Evolutionary conservation across 2,329 filamentous ascomycete genomes (phyloP), one percentile per base, ranked within the genome.

Genomic region (Ophiostoma fasciatum): DNA sequence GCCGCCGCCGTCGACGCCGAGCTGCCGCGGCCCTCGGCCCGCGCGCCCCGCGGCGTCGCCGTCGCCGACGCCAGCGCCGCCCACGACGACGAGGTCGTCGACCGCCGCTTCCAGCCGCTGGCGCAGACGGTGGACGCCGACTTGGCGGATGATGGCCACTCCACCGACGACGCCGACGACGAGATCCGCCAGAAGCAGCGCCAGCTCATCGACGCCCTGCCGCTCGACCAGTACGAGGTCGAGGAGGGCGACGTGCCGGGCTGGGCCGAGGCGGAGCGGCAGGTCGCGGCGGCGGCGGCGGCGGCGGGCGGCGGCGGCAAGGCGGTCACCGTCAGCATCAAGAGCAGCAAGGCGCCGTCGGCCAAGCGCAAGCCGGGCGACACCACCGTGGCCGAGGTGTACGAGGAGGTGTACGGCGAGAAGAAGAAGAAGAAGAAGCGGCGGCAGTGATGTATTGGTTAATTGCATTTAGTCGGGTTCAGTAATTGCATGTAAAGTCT

Each of bases 171-270:
- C 13, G 85, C 79, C 2, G 74, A 88, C 42, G 78, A 90, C 55
- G 74, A 82, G 19, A 58, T 93, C 49, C 73, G 72, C 46, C 76
- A 82, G 56, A 82, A 88, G 59, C 36, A 40, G 31, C 75, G 80
- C 48, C 82, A 83, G 46, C 64, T 96, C 45, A 94, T 96, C 50
- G 82, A 94, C 62, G 80, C 85, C 43, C 62, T 96, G 42, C 87
- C 88, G 30, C 65, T 96, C 35, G 84, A 94, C 50, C 78, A 82
- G 74, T 88, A 77, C 48, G 75, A 79, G 51, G 70, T 81, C 27
- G 74, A 76, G 17, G 39, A 45, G 34, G 71, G 64, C 29, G 66
- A 71, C 23, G 65, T 64, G 0, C 66, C 69, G 0, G 73, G 64
- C 2, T 81, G 77, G 77, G 61, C 69, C 33, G 73, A 75, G 8